Evolutionary conservation across 2,329 filamentous ascomycete species (phyloP).

Genomic region (Capronia epimyces): DNA sequence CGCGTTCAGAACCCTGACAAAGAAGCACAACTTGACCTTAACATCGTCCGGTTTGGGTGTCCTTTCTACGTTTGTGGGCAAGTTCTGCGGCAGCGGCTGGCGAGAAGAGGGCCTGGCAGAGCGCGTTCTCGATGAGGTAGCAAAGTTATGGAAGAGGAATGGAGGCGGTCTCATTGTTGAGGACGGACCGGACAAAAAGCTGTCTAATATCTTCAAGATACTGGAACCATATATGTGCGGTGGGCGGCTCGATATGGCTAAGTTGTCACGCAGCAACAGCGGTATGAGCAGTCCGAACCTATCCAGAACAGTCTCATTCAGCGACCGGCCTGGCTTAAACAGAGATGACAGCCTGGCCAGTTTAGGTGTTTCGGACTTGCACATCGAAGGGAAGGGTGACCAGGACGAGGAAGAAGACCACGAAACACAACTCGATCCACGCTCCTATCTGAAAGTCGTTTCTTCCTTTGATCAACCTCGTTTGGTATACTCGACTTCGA

Average conservation of each 20-base stretch:
- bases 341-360: constrained; percentile 62
- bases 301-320: constrained; percentile 56
- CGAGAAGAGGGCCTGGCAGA: constrained; percentile 91
- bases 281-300: constrained; percentile 34
- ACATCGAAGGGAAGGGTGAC: constrained; percentile 46
- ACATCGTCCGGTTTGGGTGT: constrained; percentile 80
- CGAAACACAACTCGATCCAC: constrained; percentile 59
- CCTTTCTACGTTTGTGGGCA: constrained; percentile 82
- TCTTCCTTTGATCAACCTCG: constrained; percentile 77
- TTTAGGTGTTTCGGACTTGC: constrained; percentile 51
- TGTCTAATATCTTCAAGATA: constrained; percentile 76
- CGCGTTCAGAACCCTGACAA: constrained; percentile 92
- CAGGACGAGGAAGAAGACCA: constrained; percentile 54
- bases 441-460: constrained; percentile 78
- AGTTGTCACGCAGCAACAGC: constrained; percentile 45
- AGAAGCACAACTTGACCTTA: constrained; percentile 92
- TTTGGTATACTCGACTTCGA: constrained; percentile 47
- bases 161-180: constrained; percentile 89
- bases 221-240: constrained; percentile 84
- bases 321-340: constrained; percentile 33
- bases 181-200: constrained; percentile 61
- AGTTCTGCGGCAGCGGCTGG: constrained; percentile 94
- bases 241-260: constrained; percentile 54
- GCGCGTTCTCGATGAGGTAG: constrained; percentile 83
- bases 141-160: constrained; percentile 83